Conservation (phyloP, 73 alveolate genomes). For the Urostyla sp. region DNA sequence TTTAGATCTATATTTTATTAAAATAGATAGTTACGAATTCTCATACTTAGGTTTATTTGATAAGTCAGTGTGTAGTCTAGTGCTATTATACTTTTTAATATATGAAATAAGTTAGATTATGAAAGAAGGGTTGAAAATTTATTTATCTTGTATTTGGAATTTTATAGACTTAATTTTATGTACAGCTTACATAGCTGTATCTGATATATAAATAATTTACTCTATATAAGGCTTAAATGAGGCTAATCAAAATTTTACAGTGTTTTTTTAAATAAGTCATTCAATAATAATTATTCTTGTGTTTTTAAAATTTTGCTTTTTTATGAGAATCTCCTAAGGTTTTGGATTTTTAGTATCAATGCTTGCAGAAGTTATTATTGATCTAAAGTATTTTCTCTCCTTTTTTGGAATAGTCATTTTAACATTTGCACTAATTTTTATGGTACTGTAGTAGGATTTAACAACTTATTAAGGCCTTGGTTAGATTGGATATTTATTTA, state of each 20-base stretch:
- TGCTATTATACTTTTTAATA: neutral
- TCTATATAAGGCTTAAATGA: too few relatives aligned
- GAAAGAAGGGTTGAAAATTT: neutral
- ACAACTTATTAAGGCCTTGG: neutral
- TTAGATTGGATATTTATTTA: neutral
- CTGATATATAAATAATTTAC: too few relatives aligned
- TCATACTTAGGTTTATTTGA: too few relatives aligned
- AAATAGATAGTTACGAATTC: too few relatives aligned
- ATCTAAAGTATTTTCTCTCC: neutral
- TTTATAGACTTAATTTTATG: neutral
- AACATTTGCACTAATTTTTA: neutral
- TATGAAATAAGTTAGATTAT: constrained; percentile 4
- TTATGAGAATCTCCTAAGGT: constrained; percentile 22
- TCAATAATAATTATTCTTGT: neutral
- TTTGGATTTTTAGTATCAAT: constrained; percentile 14
- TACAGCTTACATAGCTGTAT: neutral
- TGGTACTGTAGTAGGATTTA: too few relatives aligned
- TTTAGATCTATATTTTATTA: too few relatives aligned
- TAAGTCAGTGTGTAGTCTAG: neutral
- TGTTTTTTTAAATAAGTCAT: too few relatives aligned
- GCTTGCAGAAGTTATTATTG: neutral
- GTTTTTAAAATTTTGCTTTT: neutral
- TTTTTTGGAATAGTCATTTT: neutral
- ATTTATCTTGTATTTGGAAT: constrained; percentile 5
- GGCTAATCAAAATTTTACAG: too few relatives aligned